Base-by-base conservation (phyloP, 2,329 filamentous ascomycete species). In the Immersiporthe knoxdaviesiana region DNA sequence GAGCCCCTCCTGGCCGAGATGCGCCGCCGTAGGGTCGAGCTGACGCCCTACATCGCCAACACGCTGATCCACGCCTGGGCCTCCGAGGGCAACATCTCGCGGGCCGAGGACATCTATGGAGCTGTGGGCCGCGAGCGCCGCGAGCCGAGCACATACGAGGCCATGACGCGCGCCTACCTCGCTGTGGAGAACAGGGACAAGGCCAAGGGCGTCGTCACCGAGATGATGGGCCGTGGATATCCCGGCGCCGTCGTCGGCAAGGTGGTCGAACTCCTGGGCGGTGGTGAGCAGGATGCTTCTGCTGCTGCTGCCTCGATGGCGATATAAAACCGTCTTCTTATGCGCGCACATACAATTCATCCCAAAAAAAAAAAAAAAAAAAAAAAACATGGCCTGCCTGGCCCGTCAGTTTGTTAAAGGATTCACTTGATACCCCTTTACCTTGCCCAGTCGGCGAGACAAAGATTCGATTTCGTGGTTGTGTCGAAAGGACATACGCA, bases 31-130 rank as follows among this genome's bases (percentile, higher is more conserved):
- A 83, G 88, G 50, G 90, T 99, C 14, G 91, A 94, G 75, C 89
- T 98, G 84, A 98, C 96, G 2, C 92, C 96, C 0, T 99, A 99
- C 82, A 98, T 99, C 77, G 96, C 96, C 77, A 99, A 99, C 83
- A 97, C 95, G 7, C 86, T 99, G 60, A 98, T 99, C 76, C 94
- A 98, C 77, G 96, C 96, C 72, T 99, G 96, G 95, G 93, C 95
- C 30, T 87, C 91, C 18, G 92, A 92, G 78, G 91, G 91, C 80
- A 87, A 97, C 72, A 92, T 98, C 59, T 81, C 83, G 70, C 94
- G 93, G 80, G 92, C 94, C 24, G 89, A 90, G 76, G 82, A 86
- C 32, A 90, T 97, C 71, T 99, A 97, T 78, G 87, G 92, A 70
- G 85, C 87, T n/a, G 90, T 99, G 3, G 88, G 90, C 11, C 86